A percentile compares a stretch with the other conserved stretches of the same genome.
phyloP scores from a whole-genome alignment of 768 basidiomycete species.

The Tylopilus felleus region DNA sequence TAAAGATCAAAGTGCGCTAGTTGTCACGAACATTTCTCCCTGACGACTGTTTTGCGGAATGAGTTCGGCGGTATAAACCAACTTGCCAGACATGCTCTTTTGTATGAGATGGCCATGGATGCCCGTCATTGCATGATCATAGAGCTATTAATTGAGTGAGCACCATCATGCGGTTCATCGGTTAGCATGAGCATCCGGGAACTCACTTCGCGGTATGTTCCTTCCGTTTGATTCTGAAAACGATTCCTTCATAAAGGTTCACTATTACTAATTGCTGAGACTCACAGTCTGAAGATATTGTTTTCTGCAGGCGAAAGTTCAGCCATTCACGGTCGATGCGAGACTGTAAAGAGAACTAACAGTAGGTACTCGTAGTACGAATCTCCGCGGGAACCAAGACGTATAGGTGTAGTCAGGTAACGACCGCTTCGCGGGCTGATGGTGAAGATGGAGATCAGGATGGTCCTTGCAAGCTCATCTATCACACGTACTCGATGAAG shows the following conservation, averaged over 20 bases:
- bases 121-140: slow-evolving; percentile 79
- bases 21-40: slow-evolving; percentile 34
- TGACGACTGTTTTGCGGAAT: slow-evolving; percentile 47
- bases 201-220: slow-evolving; percentile 70
- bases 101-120: slow-evolving; percentile 74
- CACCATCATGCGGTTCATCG: neutral
- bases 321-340: neutral
- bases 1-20: neutral
- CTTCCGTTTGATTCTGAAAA: slow-evolving; percentile 65
- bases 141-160: slow-evolving; percentile 59
- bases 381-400: slow-evolving; percentile 89
- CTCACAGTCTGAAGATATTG: slow-evolving; percentile 34
- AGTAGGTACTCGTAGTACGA: slow-evolving; percentile 91
- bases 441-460: slow-evolving; percentile 11
- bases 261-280: neutral
- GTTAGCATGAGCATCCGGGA: neutral
- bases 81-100: slow-evolving; percentile 51
- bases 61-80: slow-evolving; percentile 83
- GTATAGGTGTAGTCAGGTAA: slow-evolving; percentile 68
- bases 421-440: slow-evolving; percentile 47
- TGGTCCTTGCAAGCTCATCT: neutral
- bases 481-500: slow-evolving; percentile 64
- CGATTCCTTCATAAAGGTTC: neutral
- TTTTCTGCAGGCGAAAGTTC: slow-evolving; percentile 19
- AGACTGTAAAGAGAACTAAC: slow-evolving; percentile 38